Percentiles rank a stretch among this genome's conserved stretches.
phyloP scores from a whole-genome alignment of 805 yeast species.

The Saturnispora serradocipensis region DNA sequence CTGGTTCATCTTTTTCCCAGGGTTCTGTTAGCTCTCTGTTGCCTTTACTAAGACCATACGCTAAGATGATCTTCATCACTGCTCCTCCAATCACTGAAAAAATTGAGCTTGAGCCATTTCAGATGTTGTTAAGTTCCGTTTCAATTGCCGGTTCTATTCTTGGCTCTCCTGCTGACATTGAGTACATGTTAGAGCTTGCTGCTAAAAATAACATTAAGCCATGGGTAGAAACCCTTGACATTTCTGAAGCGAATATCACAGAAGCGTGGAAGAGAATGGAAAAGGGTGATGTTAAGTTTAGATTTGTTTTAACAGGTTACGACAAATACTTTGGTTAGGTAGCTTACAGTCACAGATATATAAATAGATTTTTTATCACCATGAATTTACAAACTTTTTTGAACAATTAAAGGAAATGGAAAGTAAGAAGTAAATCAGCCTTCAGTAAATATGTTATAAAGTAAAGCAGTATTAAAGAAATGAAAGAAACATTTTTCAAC shows the following conservation, averaged over 20 bases:
- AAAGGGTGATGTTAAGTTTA: conserved; percentile 42
- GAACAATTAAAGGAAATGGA: no score
- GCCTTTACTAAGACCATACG: conserved; percentile 20
- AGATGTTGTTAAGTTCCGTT: conserved; percentile 25
- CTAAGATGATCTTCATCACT: conserved; percentile 21
- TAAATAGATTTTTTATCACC: no score
- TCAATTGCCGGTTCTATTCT: conserved; percentile 30
- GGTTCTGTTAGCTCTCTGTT: conserved; percentile 18
- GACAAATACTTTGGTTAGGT: conserved; percentile 21
- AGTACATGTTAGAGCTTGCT: conserved; percentile 12
- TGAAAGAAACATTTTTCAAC: no score
- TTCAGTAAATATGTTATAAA: no score
- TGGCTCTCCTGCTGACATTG: conserved; percentile 39
- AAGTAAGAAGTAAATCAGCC: no score
- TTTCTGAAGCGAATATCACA: conserved; percentile 34
- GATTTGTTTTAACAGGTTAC: conserved; percentile 42
- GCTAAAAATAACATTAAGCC: conserved; percentile 35
- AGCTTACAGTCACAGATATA: no score
- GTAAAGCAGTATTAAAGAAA: no score
- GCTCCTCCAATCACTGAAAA: conserved; percentile 30
- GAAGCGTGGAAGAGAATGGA: conserved; percentile 37
- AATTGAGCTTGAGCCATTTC: conserved; percentile 25
- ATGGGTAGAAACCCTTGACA: conserved; percentile 42
- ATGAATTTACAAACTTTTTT: no score
- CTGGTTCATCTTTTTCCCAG: conserved; percentile 35